Conservation (phyloP, 768 basidiomycete genomes). For the Pulveroboletus sp. region DNA sequence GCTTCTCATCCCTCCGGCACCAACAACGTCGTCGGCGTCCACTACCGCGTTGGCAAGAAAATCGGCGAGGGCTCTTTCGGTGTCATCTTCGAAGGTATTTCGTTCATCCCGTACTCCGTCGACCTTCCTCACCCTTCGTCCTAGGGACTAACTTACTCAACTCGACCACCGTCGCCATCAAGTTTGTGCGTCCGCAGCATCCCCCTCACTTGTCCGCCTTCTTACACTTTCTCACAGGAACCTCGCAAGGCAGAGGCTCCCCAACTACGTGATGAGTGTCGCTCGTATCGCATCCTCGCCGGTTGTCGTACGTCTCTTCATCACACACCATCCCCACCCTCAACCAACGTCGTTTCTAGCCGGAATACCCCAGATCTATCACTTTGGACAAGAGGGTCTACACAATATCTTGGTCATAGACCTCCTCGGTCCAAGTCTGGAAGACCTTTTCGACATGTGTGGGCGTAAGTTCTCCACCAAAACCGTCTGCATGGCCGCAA, state of each 20-base stretch:
- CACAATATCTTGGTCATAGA: conserved; percentile 99
- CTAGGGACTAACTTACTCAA: conserved; percentile 96
- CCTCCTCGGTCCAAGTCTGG: conserved; percentile 91
- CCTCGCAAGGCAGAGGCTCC: conserved; percentile 94
- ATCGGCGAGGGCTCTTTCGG: conserved; percentile 99
- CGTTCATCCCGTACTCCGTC: neutral
- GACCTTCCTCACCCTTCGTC: neutral
- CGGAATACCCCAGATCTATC: conserved; percentile 98
- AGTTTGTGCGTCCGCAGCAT: conserved; percentile 74
- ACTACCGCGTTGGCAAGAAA: conserved; percentile 98
- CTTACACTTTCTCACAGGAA: conserved; percentile 48
- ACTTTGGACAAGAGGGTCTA: conserved; percentile 97
- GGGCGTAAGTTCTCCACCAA: conserved; percentile 96
- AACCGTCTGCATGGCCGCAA: conserved; percentile 98
- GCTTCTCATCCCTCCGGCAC: conserved; percentile 52
- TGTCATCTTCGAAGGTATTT: conserved; percentile 85
- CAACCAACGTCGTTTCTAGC: conserved; percentile 43
- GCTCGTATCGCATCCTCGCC: conserved; percentile 87
- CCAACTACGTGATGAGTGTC: conserved; percentile 96
- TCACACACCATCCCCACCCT: conserved; percentile 4
- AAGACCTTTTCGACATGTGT: conserved; percentile 99
- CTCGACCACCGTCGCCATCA: conserved; percentile 98
- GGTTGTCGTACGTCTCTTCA: conserved; percentile 71
- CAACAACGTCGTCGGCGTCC: conserved; percentile 86
- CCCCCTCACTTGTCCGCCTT: neutral